phyloP scores from a whole-genome alignment of 345 rosid genomes.

The thale cress (Arabidopsis thaliana) region DNA sequence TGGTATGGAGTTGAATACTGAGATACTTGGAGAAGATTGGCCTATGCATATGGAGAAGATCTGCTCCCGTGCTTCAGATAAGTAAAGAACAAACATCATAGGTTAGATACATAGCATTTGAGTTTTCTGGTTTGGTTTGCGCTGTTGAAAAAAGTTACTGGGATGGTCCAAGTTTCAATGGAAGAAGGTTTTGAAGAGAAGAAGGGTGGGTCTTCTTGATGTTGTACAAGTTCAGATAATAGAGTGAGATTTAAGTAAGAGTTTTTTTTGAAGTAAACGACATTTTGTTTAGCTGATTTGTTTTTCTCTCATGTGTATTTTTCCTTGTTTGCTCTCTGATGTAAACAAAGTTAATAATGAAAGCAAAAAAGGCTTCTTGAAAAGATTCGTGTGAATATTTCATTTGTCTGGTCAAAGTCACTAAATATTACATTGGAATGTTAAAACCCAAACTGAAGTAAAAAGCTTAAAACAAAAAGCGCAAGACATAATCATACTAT shows the following conservation, averaged over 20 bases:
- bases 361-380: slow-evolving; percentile 10
- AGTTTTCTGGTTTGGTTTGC: background rate
- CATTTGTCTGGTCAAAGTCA: slow-evolving; percentile 22
- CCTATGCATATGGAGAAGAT: slow-evolving; percentile 71
- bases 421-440: slow-evolving; percentile 13
- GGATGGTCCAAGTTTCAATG: slow-evolving; percentile 29
- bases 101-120: slow-evolving; percentile 32
- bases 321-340: slow-evolving; percentile 28
- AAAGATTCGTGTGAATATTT: background rate
- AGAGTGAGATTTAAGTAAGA: slow-evolving; percentile 27
- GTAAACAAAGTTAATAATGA: slow-evolving; percentile 42
- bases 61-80: slow-evolving; percentile 51
- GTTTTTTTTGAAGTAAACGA: background rate
- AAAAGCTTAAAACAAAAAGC: background rate
- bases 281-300: slow-evolving; percentile 31
- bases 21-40: slow-evolving; percentile 77
- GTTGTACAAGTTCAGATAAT: slow-evolving; percentile 34
- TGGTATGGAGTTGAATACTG: slow-evolving; percentile 71
- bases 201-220: slow-evolving; percentile 18
- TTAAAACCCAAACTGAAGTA: background rate
- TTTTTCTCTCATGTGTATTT: slow-evolving; percentile 5
- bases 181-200: slow-evolving; percentile 13
- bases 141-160: slow-evolving; percentile 5
- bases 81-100: slow-evolving; percentile 36
- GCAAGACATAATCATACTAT: background rate